Evolutionary conservation across 176 grass and related monocot species (phyloP), one percentile per base, ranked within the genome.

Genomic region (Triticum urartu): DNA sequence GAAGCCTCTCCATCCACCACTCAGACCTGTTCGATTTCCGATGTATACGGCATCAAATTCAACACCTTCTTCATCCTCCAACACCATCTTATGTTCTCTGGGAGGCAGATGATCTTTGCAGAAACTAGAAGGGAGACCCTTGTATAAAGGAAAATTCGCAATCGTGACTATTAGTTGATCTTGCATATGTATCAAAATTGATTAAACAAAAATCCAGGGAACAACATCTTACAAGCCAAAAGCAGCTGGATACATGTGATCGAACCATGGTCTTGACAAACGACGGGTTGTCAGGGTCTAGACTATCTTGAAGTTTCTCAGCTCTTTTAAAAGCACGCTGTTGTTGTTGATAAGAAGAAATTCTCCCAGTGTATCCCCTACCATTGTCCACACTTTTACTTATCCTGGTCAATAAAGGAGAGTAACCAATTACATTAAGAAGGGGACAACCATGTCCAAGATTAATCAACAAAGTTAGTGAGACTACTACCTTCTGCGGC

Each of bases 211-310:
- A 65, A 79, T 78, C 21, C 12, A 56, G 43, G 35, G 18, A 59
- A 61, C n/a, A 81, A 54, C 39, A 85, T 72, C 42, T 96, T 93
- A 99, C 97, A 69, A 99, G 94, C 94, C 97, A 99, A 91, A 99
- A 99, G 82, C 97, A 99, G 80, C 97, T 93, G 28, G 94, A 99
- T 1, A 99, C 94, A 69, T 96, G 94, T 38, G 94, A 99, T 50
- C 94, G 90, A 86, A 99, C 90, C 94, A 99, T 96, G 14, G 82
- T 61, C 84, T 99, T 99, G 54, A 99, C 90, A 96, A 99, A 99
- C 0, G 92, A 99, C 61, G 90, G 97, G 80, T 90, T 94, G 67
- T 65, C 83, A 28, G 75, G 48, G 26, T 90, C 83, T 83, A 99
- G 80, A 82, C 78, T 73, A 74, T 77, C 87, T 86, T 96, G 83